Evolutionary conservation across 176 grass and related monocot species (phyloP).

Genomic region (Poa pratensis): DNA sequence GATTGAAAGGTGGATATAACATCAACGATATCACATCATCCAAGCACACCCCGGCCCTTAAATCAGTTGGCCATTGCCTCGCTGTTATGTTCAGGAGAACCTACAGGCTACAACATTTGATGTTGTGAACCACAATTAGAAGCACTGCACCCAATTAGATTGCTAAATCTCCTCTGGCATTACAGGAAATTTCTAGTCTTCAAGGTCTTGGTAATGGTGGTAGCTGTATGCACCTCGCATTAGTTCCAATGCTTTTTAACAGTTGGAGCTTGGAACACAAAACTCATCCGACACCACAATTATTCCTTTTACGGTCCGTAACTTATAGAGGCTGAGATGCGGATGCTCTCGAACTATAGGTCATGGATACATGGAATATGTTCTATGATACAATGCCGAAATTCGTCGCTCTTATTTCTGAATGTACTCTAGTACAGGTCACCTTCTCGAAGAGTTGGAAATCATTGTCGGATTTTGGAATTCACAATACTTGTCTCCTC

Average conservation of each 20-base stretch:
- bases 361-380: background rate
- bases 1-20: too few species aligned
- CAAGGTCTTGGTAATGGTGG: background rate
- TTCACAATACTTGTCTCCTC: slow-evolving; percentile 1
- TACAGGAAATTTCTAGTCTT: background rate
- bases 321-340: background rate
- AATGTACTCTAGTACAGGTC: background rate
- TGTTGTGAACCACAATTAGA: too few species aligned
- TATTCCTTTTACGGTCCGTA: background rate
- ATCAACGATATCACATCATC: too few species aligned
- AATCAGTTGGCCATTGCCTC: too few species aligned
- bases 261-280: background rate
- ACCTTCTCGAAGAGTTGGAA: background rate
- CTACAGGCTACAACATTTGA: too few species aligned
- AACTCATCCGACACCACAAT: background rate
- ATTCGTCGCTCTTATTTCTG: background rate
- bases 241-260: background rate
- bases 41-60: too few species aligned
- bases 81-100: too few species aligned
- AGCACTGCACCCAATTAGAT: too few species aligned
- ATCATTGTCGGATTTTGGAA: background rate
- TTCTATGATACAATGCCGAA: background rate
- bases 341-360: background rate
- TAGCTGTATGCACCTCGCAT: background rate
- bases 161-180: too few species aligned